Evolutionary conservation across 1,284 basidiomycete genomes (phyloP), one percentile per base, ranked within the genome.

Genomic region (Moesziomyces antarcticus): DNA sequence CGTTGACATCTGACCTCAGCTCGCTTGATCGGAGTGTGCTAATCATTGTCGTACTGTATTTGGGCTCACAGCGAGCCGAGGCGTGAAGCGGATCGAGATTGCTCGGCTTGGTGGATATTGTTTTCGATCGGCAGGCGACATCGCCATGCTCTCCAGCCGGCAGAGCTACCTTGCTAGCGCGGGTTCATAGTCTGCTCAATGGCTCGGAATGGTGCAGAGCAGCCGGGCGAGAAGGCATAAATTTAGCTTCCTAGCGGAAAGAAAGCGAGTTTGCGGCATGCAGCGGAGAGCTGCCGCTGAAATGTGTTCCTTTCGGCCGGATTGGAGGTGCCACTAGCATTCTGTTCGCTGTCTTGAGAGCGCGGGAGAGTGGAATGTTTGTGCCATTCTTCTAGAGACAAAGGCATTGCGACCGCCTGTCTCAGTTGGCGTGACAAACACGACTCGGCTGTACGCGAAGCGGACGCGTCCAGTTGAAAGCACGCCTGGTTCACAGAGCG

Each of bases 21-120:
- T 58, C 49, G 49, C 56, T 46, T 58, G 41, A 22, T 16, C 53
- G 53, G 53, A 56, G 56, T 46, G 14, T 40, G 37, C 37, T 40
- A 16, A 40, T 40, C 37, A 33, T 9, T 5, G 27, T 30, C 27
- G 11, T 13, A 13, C 8, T 13, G 30, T 18, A 40, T 40, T 18
- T 40, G 16, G 37, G 37, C 18, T 8, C 37, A 18, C 16, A 4
- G 14, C 18, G 16, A 40, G 37, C 37, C 37, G 37, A 40, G 37
- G 37, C 13, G 37, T 18, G 14, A 18, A 18, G 14, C 16, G 37
- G 37, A 40, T 40, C 37, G 37, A 16, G 37, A 40, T 40, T 11
- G 37, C 37, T 40, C 37, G 18, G 37, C 37, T 40, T 1, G 37
- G 37, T 40, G 16, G 14, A 18, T 5, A 18, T 40, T 18, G 37